Percentiles rank a stretch among this genome's conserved stretches.
phyloP scores from a whole-genome alignment of 176 grass and related monocot species.

The Echinochloa phyllopogon region DNA sequence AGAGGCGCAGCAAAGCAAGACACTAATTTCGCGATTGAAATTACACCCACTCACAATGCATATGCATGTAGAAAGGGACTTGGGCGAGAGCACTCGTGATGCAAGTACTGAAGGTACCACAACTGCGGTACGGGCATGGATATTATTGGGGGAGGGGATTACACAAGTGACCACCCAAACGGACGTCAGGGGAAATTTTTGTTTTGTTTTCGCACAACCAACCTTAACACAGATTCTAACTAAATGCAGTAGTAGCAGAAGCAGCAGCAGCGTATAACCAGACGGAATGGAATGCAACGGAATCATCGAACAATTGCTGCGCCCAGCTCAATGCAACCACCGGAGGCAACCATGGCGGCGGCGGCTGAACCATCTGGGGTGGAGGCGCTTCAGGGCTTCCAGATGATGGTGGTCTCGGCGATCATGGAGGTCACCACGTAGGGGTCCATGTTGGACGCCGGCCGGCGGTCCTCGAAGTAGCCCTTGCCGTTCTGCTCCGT shows the following conservation, averaged over 20 bases:
- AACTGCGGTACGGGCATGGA: constrained; percentile 47
- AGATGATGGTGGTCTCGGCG: constrained; percentile 88
- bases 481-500: constrained; percentile 96
- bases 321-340: neutral
- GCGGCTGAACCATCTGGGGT: neutral
- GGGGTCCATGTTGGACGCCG: constrained; percentile 99
- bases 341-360: neutral
- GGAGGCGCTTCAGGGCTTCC: constrained; percentile 50
- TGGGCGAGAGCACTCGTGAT: neutral
- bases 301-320: neutral
- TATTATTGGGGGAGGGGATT: constrained; percentile 49
- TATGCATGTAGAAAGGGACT: neutral
- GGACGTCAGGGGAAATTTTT: constrained; percentile 27
- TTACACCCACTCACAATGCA: neutral
- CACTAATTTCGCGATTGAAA: neutral
- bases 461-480: constrained; percentile 98
- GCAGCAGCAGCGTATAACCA: neutral
- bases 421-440: constrained; percentile 94
- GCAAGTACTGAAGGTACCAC: constrained; percentile 48
- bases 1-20: neutral
- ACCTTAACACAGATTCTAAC: constrained; percentile 19
- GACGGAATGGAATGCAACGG: constrained; percentile 19
- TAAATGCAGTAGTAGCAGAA: constrained; percentile 2
- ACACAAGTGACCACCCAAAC: constrained; percentile 40
- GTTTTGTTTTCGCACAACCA: constrained; percentile 33